Evolutionary conservation across 2,329 filamentous ascomycete genomes (phyloP).

Genomic region (Chaetomium sp.): DNA sequence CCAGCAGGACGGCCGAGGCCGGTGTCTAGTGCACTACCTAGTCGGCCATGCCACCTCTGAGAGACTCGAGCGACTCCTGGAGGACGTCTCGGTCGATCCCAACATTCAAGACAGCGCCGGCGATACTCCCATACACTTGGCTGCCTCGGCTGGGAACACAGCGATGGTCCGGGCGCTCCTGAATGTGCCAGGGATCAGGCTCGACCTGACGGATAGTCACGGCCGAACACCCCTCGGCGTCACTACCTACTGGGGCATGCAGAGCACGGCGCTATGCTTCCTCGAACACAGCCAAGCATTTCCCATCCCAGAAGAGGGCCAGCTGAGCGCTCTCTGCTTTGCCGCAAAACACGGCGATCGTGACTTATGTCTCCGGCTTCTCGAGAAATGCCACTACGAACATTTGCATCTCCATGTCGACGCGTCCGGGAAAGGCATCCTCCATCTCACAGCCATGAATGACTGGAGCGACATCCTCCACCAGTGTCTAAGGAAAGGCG

Average conservation of each 20-base stretch:
- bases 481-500: background rate
- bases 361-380: background rate
- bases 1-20: background rate
- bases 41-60: background rate
- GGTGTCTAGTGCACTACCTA: background rate
- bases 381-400: background rate
- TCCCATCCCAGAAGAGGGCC: background rate
- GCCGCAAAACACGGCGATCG: background rate
- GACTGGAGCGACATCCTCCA: background rate
- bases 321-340: background rate
- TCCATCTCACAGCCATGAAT: background rate
- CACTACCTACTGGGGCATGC: background rate
- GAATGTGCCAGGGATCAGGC: background rate
- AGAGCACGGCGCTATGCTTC: background rate
- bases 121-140: background rate
- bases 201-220: background rate
- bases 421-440: background rate
- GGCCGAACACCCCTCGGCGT: background rate
- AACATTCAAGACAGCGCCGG: background rate
- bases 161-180: background rate
- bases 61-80: background rate
- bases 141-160: background rate
- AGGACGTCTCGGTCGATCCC: background rate
- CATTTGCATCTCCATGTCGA: background rate
- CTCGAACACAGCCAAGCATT: background rate